Percentiles rank a stretch among this genome's conserved stretches.
Evolutionary conservation across 768 basidiomycete species (phyloP).

Genomic region (Mycena vulgaris): DNA sequence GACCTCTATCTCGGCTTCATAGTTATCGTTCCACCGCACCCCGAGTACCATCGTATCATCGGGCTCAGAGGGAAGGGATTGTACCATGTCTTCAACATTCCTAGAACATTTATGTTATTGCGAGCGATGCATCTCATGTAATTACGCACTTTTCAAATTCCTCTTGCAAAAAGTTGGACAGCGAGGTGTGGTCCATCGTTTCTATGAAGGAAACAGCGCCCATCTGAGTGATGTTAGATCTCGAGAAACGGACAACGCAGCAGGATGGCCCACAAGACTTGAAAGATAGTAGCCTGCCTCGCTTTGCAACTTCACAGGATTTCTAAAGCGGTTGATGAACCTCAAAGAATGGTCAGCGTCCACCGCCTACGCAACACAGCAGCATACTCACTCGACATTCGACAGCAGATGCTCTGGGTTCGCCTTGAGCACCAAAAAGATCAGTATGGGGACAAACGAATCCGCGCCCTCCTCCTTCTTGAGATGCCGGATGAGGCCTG

Average conservation of each 20-base stretch:
- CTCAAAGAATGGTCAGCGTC: constrained; percentile 54
- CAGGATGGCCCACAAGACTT: constrained; percentile 76
- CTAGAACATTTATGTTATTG: no score
- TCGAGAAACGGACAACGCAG: background rate
- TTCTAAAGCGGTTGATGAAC: constrained; percentile 96
- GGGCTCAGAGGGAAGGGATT: no score
- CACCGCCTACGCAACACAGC: background rate
- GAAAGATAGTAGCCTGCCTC: constrained; percentile 98
- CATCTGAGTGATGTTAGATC: constrained; percentile 67
- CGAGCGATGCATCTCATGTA: no score
- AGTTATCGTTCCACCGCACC: no score
- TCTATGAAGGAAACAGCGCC: constrained; percentile 98
- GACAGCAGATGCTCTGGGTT: constrained; percentile 95
- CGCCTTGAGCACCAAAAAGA: constrained; percentile 94
- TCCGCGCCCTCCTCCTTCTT: constrained; percentile 92
- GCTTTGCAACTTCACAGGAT: constrained; percentile 90
- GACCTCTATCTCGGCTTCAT: no score
- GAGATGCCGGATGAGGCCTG: constrained; percentile 92
- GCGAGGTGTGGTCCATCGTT: constrained; percentile 95
- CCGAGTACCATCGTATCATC: no score
- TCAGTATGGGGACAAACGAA: constrained; percentile 94
- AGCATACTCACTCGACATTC: constrained; percentile 95
- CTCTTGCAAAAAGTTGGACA: constrained; percentile 94
- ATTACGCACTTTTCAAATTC: constrained; percentile 90
- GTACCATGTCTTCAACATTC: no score